Base-by-base conservation (phyloP, 306 rosid species). In the Arachis stenosperma region DNA sequence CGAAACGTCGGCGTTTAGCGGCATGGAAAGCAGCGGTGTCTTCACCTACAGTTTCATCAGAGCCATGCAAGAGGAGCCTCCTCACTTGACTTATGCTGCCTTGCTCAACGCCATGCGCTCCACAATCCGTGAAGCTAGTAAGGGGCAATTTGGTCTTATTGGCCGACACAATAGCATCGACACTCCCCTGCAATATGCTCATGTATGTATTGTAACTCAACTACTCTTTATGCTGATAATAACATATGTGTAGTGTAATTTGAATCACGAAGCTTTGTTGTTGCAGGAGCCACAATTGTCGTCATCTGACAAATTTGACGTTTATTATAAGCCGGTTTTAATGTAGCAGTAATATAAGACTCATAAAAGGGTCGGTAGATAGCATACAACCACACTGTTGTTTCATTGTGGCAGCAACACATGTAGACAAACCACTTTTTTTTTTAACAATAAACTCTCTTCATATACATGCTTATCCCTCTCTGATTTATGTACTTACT, bases 11-110 rank as follows among this genome's bases (percentile, higher is more conserved):
- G 93, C 85, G 47, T 77, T 88, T 0, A 51, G 84, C 4, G 82
- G 89, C 11, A 82, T 41, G 33, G 68, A 75, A 8, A 68, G 73
- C 6, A 52, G 82, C 6, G 96, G 96, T 9, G 96, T 87, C 11
- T 72, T 90, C 84, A 90, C 96, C 5, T 90, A 75, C 37, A 84
- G 86, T 79, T 85, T 88, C 75, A 88, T 88, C 67, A 86, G 79
- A 81, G 82, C 88, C 46, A 78, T 71, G 79, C 84, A 90, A 76
- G 81, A 65, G 22, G 82, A 80, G 68, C 78, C 86, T 1, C 37
- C 37, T 22, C 27, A 22, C 37, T 33, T 33, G 37, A 33, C 37
- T 33, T 33, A 33, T 33, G 37, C 37, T 4, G 4, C 3, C 37
- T 2, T 33, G 37, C 37, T 33, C 37, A 33, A 2, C 4, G 3